A percentile compares a stretch with the other conserved stretches of the same genome.
These are phyloP conservation scores for Dendrobium officinale DNA, from an alignment of 106 monocot genomes.

Conservation along the genomic window DNA sequence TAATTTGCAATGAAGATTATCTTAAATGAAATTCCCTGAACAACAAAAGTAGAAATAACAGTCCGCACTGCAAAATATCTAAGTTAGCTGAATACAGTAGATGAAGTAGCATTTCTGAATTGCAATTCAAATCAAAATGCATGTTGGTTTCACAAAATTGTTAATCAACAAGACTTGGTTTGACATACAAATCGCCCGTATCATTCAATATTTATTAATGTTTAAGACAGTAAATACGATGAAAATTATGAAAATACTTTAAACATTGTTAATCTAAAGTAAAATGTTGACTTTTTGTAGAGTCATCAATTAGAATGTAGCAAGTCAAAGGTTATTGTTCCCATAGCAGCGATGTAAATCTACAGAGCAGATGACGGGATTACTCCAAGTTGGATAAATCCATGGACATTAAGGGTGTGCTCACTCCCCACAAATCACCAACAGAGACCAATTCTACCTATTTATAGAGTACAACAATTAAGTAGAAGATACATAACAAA, in stretches of 20 bases:
- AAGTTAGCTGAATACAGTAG: not conserved
- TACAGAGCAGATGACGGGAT: not conserved
- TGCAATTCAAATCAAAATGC: not conserved
- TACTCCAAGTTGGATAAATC: not conserved
- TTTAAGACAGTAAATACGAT: not conserved
- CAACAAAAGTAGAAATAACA: not conserved
- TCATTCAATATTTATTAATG: not conserved
- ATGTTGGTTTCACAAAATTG: not conserved
- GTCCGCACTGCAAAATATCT: not conserved
- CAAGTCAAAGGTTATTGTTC: not conserved
- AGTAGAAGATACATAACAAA: too few species aligned
- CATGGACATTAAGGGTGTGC: not conserved
- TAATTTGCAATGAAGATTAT: conserved; percentile 4
- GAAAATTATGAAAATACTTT: not conserved
- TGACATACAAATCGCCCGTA: not conserved
- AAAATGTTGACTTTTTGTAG: not conserved
- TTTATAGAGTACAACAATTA: not conserved
- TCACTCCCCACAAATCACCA: not conserved
- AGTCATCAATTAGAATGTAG: not conserved
- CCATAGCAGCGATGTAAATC: not conserved
- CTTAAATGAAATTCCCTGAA: not conserved
- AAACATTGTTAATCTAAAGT: not conserved
- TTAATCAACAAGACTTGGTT: not conserved
- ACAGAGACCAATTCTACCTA: not conserved
- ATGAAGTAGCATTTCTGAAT: not conserved